Evolutionary conservation across 305 asterid genomes (phyloP).

Genomic region (Fraxinus greggii): DNA sequence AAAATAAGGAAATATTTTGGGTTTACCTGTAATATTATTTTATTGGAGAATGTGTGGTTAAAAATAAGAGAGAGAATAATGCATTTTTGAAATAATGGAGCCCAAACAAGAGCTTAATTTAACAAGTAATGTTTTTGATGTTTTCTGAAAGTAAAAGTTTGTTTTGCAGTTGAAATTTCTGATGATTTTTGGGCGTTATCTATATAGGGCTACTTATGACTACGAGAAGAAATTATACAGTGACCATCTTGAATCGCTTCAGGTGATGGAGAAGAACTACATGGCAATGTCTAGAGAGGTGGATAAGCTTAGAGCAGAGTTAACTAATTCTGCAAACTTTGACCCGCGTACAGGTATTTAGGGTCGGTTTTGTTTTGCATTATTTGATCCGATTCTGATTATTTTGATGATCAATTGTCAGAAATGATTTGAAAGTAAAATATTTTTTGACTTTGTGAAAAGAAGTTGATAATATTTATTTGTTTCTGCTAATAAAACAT

Average conservation of each 20-base stretch:
- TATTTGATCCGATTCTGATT: constrained; percentile 1
- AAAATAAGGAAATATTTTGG: no score
- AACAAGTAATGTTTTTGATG: not conserved
- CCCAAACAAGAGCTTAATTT: not conserved
- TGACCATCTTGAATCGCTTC: constrained; percentile 95
- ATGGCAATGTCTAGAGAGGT: constrained; percentile 81
- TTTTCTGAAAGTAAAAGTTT: not conserved
- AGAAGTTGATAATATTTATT: not conserved
- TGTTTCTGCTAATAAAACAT: not conserved
- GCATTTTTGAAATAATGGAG: not conserved
- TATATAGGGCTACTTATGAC: constrained; percentile 76
- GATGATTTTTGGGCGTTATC: constrained; percentile 29
- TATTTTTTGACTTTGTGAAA: not conserved
- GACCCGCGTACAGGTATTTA: constrained; percentile 61
- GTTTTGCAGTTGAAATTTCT: constrained; percentile 13
- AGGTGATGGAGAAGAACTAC: constrained; percentile 95
- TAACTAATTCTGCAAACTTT: constrained; percentile 50
- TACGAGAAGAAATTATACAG: constrained; percentile 83
- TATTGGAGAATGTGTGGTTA: not conserved
- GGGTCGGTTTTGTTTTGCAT: not conserved
- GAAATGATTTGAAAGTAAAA: not conserved
- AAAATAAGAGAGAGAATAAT: not conserved
- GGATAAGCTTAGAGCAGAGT: constrained; percentile 81
- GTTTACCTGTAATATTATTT: no score
- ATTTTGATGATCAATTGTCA: not conserved